Percentiles rank a stretch among this genome's conserved stretches.
Conservation (phyloP, 2,329 filamentous ascomycete species). For the Fusarium sp. region DNA sequence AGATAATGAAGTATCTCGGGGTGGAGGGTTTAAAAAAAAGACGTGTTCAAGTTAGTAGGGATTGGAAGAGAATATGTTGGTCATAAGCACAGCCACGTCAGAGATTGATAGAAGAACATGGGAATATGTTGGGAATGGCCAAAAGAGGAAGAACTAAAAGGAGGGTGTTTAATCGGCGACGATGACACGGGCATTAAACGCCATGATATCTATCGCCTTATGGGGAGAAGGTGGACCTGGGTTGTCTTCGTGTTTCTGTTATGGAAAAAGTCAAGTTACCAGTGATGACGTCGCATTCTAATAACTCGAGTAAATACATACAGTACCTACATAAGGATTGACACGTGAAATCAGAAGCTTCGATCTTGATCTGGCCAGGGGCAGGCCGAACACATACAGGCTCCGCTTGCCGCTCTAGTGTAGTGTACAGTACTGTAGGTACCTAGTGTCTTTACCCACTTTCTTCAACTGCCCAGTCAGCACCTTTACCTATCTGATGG, state of each 20-base stretch:
- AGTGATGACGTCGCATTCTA: slow-evolving; percentile 37
- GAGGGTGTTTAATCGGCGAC: slow-evolving; percentile 22
- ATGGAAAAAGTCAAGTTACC: slow-evolving; percentile 15
- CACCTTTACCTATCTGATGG: not conserved
- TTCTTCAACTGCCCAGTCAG: not conserved
- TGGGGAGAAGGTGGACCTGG: slow-evolving; percentile 41
- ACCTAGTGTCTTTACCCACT: slow-evolving; percentile 6
- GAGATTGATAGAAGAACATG: slow-evolving; percentile 5
- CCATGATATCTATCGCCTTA: slow-evolving; percentile 33
- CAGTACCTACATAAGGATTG: slow-evolving; percentile 1
- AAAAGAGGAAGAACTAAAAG: slow-evolving; percentile 12
- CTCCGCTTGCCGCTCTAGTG: slow-evolving; percentile 23
- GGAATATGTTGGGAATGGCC: not conserved
- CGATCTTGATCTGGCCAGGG: slow-evolving; percentile 30
- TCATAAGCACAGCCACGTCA: slow-evolving; percentile 34
- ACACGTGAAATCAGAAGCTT: slow-evolving; percentile 49
- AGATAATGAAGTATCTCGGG: slow-evolving; percentile 1
- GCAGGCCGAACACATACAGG: not conserved
- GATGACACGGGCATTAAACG: slow-evolving; percentile 35
- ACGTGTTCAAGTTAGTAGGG: slow-evolving; percentile 25
- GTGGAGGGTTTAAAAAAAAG: slow-evolving; percentile 15
- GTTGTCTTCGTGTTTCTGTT: slow-evolving; percentile 37
- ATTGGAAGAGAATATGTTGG: slow-evolving; percentile 15
- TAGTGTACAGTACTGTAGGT: no score
- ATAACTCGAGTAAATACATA: not conserved